Base-by-base conservation (phyloP, 2,329 filamentous ascomycete genomes). In the Penicillium hordei region DNA sequence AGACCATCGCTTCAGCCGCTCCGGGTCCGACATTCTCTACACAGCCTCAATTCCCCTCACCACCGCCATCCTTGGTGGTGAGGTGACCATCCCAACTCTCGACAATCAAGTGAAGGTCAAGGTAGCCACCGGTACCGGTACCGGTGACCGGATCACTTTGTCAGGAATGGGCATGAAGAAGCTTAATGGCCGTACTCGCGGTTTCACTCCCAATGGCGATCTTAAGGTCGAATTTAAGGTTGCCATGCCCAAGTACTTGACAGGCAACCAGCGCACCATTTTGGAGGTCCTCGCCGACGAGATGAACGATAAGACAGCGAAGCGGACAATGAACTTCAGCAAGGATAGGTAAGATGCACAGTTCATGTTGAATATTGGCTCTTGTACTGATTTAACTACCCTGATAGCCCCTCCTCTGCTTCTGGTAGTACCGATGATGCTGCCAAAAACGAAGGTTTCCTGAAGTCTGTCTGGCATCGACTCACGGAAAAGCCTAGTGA, bases 281-380 rank as follows among this genome's bases (percentile, higher is more conserved):
- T 79, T 96, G 44, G 94, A 99, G 79, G 93, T 97, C 86, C 85
- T 99, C 63, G 94, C 94, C 7, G 93, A 99, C 68, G 94, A 99
- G 79, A 89, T 99, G 86, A 88, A 85, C 39, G 94, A 99, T 76
- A 92, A 93, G 80, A 91, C 86, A 29, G 94, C 94, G 34, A 94
- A 91, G 79, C 84, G 94, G 45, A 86, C 96, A 56, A 97, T 99
- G 92, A 93, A 95, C 70, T 79, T 96, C 39, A 77, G 75, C 53
- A 79, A 79, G 69, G 80, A 81, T 57, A 81, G 75, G 84, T 86
- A 77, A 79, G 83, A 27, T 23, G 6, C 21, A 52, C 19, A 36
- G 42, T 5, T 17, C 23, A 45, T 33, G 21, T 29, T 33, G 39
- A 44, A 15, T 21, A 44, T 53, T 29, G 12, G n/a, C 17, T n/a